Base-by-base conservation (phyloP, 2,329 filamentous ascomycete genomes). In the Penicillium sp. region DNA sequence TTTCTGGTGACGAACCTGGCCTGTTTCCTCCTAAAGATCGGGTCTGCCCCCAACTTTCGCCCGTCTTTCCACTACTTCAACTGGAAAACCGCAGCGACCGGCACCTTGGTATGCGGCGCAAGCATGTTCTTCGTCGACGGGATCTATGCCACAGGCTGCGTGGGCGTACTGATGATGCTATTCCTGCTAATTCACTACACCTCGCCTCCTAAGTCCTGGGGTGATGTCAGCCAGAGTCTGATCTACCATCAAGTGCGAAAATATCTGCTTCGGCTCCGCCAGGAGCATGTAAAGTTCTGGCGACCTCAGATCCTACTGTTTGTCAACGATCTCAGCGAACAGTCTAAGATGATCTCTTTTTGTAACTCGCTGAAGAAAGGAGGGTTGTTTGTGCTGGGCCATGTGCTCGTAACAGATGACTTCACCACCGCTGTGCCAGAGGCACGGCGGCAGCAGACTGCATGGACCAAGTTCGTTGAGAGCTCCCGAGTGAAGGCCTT, bases 271-370 rank as follows among this genome's bases (percentile, higher is more conserved):
- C 81, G 88, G 15, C 73, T 95, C 28, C 83, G 82, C 43, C 87
- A 88, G 32, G 88, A 95, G 60, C 88, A 95, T 63, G 89, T 95
- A 67, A 95, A 95, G 62, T 95, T 94, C 65, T 95, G 89, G 88
- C 78, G 88, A 45, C 88, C 88, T 0, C 88, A 94, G 57, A 90
- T 95, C 38, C 79, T 95, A 42, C 75, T 95, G 0, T 79, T 95
- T 46, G 81, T 93, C 56, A 93, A 91, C 63, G 81, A 93, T 60
- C 85, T 88, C 4, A 78, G 88, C n/a, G 78, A 78, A 5, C 87
- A 93, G 64, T 88, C 86, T 45, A 84, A 87, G 35, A 77, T 95
- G 35, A 90, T 95, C 2, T 87, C 90, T 51, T 95, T 95, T 58
- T 95, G 88, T 69, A 95, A 95, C 65, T 89, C 87, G 0, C 72